Base-by-base conservation (phyloP, 1,284 basidiomycete species). In the Phellopilus nigrolimitatus region DNA sequence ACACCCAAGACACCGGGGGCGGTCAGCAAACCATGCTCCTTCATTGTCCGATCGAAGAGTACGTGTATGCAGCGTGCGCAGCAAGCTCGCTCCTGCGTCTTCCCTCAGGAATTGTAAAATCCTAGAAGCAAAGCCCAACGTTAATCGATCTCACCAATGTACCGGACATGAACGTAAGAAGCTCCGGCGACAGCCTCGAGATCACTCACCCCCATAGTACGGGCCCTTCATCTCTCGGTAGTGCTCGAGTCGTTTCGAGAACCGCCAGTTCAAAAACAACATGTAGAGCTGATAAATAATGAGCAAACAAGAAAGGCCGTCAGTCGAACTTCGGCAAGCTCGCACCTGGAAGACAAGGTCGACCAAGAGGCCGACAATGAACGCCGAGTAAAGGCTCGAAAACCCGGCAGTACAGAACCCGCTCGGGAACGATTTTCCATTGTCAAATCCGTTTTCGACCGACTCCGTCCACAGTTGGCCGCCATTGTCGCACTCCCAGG, bases 401-500 rank as follows among this genome's bases (percentile, higher is more conserved):
- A 82, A 86, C 38, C 85, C 84, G 42, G 76, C 64, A 34, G 71
- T 66, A 66, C 86, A 89, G 57, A 89, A 79, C 19, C 71, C 76
- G 51, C 68, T 69, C 21, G 85, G 84, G 60, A 88, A 68, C 22
- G 71, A 63, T 24, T 68, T 66, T 36, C 71, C 66, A 46, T 65
- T 71, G 40, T 64, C 63, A 61, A 74, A 71, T 50, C 69, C 69
- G 48, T 71, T 65, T 19, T 68, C 68, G 31, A 66, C 74, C 21
- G 74, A 72, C n/a, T 66, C 68, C n/a, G 75, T 71, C 80, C 80
- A 88, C 6, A 82, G 70, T 60, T 82, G 77, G 4, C 84, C 84
- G 28, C 84, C 86, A 58, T 89, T 82, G 61, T 78, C 73, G 65
- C 86, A 87, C 67, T 87, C 84, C 85, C 86, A 89, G 44, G 73